Percentiles rank a stretch among this genome's conserved stretches.
Evolutionary conservation across 805 yeast species (phyloP).

Genomic region (Maudiozyma saulgeensis): DNA sequence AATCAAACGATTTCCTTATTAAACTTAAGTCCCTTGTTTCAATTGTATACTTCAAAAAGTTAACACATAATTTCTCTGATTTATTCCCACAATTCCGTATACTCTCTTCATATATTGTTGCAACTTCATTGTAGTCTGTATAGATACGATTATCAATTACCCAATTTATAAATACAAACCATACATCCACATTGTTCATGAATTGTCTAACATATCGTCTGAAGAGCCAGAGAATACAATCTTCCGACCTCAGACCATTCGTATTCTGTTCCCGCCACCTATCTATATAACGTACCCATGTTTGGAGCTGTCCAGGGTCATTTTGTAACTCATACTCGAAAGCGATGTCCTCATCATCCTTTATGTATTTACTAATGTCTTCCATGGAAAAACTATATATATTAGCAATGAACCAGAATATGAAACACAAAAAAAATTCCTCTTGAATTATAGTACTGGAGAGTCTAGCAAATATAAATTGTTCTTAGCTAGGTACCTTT

Average conservation of each 20-base stretch:
- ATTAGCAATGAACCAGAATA: too few relatives aligned
- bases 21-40: conserved; percentile 29
- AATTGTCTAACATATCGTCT: conserved; percentile 32
- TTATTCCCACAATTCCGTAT: conserved; percentile 20
- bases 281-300: conserved; percentile 40
- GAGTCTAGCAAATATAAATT: too few relatives aligned
- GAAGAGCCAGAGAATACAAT: conserved; percentile 20
- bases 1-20: conserved; percentile 23
- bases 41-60: conserved; percentile 42
- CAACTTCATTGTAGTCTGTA: conserved; percentile 33
- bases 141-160: conserved; percentile 40
- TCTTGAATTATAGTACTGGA: too few relatives aligned
- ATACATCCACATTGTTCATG: conserved; percentile 10
- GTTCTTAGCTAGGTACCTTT: too few relatives aligned
- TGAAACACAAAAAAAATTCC: too few relatives aligned
- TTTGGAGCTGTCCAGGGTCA: conserved; percentile 26
- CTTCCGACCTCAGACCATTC: conserved; percentile 7
- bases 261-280: conserved; percentile 21
- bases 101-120: conserved; percentile 39
- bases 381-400: background rate
- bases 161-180: conserved; percentile 34
- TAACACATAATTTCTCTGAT: conserved; percentile 43
- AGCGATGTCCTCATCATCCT: conserved; percentile 31
- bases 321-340: conserved; percentile 38
- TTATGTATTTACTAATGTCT: conserved; percentile 4